These are phyloP conservation scores for Claviceps spartinae DNA, from an alignment of 2,329 filamentous ascomycete species.

Conservation along the genomic window DNA sequence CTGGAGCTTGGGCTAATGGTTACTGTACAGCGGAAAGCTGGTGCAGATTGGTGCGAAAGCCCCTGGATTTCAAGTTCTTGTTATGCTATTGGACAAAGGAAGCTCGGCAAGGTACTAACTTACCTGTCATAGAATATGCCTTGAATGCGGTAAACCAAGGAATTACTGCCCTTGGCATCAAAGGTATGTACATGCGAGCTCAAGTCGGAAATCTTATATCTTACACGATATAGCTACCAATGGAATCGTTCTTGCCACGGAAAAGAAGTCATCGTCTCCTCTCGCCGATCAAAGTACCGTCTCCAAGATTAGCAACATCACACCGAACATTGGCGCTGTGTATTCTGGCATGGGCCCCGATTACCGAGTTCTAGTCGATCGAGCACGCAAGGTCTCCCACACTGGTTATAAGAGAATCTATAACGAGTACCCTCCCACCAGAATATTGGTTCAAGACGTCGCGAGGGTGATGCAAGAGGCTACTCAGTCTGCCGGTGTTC, in stretches of 20 bases:
- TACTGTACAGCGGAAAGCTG: slow-evolving; percentile 69
- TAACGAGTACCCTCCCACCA: slow-evolving; percentile 98
- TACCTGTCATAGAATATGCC: slow-evolving; percentile 66
- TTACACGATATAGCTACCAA: slow-evolving; percentile 60
- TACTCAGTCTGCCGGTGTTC: slow-evolving; percentile 92
- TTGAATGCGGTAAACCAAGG: slow-evolving; percentile 98
- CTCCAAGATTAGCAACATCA: slow-evolving; percentile 95
- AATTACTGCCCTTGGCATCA: slow-evolving; percentile 95
- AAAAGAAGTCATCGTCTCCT: slow-evolving; percentile 98
- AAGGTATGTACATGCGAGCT: slow-evolving; percentile 46
- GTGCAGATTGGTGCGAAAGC: slow-evolving; percentile 69
- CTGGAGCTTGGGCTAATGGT: slow-evolving; percentile 29
- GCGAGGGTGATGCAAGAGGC: slow-evolving; percentile 97
- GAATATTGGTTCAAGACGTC: slow-evolving; percentile 97
- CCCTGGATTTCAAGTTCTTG: neutral
- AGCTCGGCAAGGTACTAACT: neutral
- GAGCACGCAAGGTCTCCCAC: slow-evolving; percentile 95
- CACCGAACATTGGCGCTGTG: slow-evolving; percentile 98
- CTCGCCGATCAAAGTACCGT: slow-evolving; percentile 91
- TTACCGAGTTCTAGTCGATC: slow-evolving; percentile 94
- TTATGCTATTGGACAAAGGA: too few relatives aligned
- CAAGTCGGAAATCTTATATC: neutral
- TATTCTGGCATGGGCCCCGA: slow-evolving; percentile 99
- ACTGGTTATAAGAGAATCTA: slow-evolving; percentile 99
- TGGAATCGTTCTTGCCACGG: slow-evolving; percentile 94